Base-by-base conservation (phyloP, 108 stramenopile species). In the Cyclotella cryptica region DNA sequence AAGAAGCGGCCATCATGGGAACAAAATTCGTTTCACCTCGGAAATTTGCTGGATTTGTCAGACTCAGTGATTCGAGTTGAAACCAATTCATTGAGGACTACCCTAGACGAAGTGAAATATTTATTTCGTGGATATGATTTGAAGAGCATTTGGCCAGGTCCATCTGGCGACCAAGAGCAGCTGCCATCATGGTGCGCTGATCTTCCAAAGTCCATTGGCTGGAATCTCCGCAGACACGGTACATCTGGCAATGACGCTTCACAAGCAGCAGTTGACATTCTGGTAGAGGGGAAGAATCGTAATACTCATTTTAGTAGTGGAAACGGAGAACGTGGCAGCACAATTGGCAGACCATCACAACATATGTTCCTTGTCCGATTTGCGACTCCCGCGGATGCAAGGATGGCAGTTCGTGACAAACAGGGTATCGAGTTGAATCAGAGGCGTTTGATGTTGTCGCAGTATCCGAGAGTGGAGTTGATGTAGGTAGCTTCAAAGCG, bases 1-100 rank as follows among this genome's bases (percentile, higher is more conserved):
- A 45, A 11, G n/a, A 3, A 55, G n/a, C 3, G 73, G 8, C 19
- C 27, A 44, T 15, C 63, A 39, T 83, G 81, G 81, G 75, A 66
- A 14, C 66, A 83, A 3, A 35, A 55, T 29, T 71, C 75, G 11
- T 83, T 83, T 59, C 71, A 69, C n/a, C 52, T 83, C 18, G 61
- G 75, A 12, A 75, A 69, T n/a, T 30, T 66, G 14, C 71, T 83
- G 18, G 64, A 83, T 18, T 42, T 83, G 12, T 83, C 81, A 13
- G 83, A 84, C 66, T 79, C 83, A 13, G 78, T 79, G 21, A 53
- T 84, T 45, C 73, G 83, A n/a, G 61, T 84, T 17, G 83, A 84
- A 54, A 84, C 73, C 18, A n/a, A 28, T 3, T 41, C 49, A 22
- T 63, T 75, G 40, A 61, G 28, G 19, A 27, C 43, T 7, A 75